phyloP scores from a whole-genome alignment of 352 stramenopile genomes.

The Pelagophyceae sp. region DNA sequence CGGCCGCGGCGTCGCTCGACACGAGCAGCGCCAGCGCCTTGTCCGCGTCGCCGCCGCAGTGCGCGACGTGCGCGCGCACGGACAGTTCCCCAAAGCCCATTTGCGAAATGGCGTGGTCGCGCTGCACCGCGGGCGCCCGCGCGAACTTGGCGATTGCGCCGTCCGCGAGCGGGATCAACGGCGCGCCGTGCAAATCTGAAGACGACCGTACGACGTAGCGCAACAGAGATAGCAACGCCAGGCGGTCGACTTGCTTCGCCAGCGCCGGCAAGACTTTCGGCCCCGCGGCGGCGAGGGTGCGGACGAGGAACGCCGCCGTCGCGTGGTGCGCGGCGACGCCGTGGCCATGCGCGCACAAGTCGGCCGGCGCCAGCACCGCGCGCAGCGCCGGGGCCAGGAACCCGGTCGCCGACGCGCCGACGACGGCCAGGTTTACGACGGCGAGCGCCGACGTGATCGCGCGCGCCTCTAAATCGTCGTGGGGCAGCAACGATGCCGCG shows the following conservation, averaged over 20 bases:
- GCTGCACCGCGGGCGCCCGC: neutral
- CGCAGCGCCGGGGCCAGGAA: neutral
- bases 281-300: neutral
- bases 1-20: neutral
- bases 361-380: neutral
- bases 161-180: neutral
- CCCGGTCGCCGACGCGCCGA: neutral
- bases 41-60: neutral
- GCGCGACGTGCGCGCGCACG: neutral
- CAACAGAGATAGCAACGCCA: neutral
- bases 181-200: neutral
- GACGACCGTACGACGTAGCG: neutral
- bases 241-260: neutral
- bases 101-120: neutral
- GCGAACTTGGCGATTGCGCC: neutral
- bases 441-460: neutral
- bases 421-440: neutral
- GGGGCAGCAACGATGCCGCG: neutral
- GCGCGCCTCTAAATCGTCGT: neutral
- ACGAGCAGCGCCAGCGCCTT: neutral
- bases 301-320: neutral
- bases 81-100: neutral
- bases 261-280: neutral
- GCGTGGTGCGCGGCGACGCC: neutral
- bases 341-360: neutral